Base-by-base conservation (phyloP, 352 stramenopile species). In the Pythium brassicae region DNA sequence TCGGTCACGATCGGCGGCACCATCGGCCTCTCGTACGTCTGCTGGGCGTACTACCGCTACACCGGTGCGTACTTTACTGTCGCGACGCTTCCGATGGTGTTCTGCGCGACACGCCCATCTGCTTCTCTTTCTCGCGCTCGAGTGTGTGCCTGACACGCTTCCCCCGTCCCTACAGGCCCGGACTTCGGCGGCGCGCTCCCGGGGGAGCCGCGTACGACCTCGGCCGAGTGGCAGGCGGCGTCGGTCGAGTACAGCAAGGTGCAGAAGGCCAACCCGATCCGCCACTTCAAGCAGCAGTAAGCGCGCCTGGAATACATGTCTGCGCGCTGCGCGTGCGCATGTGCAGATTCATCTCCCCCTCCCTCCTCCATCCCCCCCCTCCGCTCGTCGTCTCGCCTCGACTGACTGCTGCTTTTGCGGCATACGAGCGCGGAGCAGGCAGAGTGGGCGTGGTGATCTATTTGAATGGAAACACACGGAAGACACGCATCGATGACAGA, bases 191-290 rank as follows among this genome's bases (percentile, higher is more conserved):
- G 83, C 29, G 66, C 57, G 22, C 35, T 67, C 39, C 73, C 69
- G 23, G 76, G 78, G 19, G 59, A 66, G 58, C 83, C 83, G 47
- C 81, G 81, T 63, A 93, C 83, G 29, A 93, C 73, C 27, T 87
- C 78, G 42, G 62, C 71, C n/a, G 83, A 91, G 66, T 93, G 83
- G 83, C 55, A 74, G 63, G 80, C 69, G 15, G 83, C 83, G 19
- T 86, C 80, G 50, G 71, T 87, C 49, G 83, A 89, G 68, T 91
- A 89, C 73, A 76, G 44, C 66, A 78, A 81, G 62, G 78, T 75
- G 53, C 80, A 93, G 68, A 91, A 93, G 64, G 81, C 79, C 66
- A 89, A 93, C 68, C 83, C 83, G 48, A 93, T 93, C 61, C 75
- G 72, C 53, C 76, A 87, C 75, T 91, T 89, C 68, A 83, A 85